These are phyloP conservation scores for Mortierella sp. DNA, from an alignment of 371 early-diverging fungal species.

Conservation along the genomic window DNA sequence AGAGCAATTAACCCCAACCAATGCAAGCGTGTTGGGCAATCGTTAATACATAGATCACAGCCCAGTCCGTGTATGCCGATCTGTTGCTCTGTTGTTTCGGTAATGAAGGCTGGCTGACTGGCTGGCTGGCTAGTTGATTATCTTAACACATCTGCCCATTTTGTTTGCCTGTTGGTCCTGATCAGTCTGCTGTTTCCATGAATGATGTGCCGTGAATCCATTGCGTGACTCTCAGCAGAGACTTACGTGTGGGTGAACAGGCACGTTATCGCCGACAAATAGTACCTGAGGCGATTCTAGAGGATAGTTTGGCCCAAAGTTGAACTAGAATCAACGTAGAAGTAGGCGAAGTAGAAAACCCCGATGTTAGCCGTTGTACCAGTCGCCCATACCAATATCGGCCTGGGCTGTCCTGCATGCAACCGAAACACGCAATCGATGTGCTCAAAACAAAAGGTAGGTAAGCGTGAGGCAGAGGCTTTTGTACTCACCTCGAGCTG, in stretches of 20 bases:
- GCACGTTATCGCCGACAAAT: constrained; percentile 74
- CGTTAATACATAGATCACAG: background rate
- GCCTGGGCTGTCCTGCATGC: background rate
- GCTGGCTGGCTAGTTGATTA: too few species aligned
- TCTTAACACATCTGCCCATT: background rate
- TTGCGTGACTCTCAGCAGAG: background rate
- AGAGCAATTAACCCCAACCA: constrained; percentile 12
- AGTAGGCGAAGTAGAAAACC: constrained; percentile 1
- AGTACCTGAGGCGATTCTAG: constrained; percentile 86
- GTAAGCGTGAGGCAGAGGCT: background rate
- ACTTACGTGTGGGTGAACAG: constrained; percentile 88
- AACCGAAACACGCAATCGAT: background rate
- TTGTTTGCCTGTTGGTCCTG: background rate
- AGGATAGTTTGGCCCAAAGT: constrained; percentile 87
- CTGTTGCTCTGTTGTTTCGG: background rate
- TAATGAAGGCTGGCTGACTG: background rate
- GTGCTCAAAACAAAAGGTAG: background rate
- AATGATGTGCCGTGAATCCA: background rate
- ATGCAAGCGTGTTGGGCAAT: constrained; percentile 12
- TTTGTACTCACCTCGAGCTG: constrained; percentile 64
- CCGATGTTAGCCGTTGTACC: background rate
- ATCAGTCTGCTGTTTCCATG: background rate
- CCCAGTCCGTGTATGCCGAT: background rate
- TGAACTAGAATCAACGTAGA: constrained; percentile 67
- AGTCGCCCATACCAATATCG: background rate